A percentile compares a stretch with the other conserved stretches of the same genome.
Conservation (phyloP, 2,329 filamentous ascomycete genomes). For the Paracamarosporium sp. region DNA sequence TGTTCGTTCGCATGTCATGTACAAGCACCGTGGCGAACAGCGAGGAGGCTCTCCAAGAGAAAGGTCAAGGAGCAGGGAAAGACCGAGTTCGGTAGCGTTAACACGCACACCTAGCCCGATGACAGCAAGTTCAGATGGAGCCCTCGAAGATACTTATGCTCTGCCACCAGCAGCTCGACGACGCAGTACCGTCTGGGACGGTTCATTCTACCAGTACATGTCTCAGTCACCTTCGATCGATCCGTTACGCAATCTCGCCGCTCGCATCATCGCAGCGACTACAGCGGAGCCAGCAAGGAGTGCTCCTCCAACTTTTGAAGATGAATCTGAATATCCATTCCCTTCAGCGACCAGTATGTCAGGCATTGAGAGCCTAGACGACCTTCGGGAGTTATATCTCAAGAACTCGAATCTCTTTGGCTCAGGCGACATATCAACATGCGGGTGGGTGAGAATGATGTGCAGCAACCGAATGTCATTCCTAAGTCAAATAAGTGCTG, state of each 20-base stretch:
- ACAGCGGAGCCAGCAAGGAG: constrained; percentile 28
- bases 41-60: constrained; percentile 22
- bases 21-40: constrained; percentile 37
- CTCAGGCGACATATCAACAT: constrained; percentile 20
- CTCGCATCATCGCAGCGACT: constrained; percentile 31
- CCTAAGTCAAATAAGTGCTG: constrained; percentile 41
- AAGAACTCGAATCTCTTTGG: constrained; percentile 24
- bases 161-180: constrained; percentile 15
- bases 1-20: constrained; percentile 47
- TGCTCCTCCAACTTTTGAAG: constrained; percentile 27
- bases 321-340: constrained; percentile 33
- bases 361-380: constrained; percentile 22
- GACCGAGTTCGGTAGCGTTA: constrained; percentile 11
- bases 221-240: constrained; percentile 26
- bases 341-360: constrained; percentile 7
- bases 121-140: constrained; percentile 19
- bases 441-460: constrained; percentile 34
- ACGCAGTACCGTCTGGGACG: constrained; percentile 22
- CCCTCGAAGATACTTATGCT: constrained; percentile 16
- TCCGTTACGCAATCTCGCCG: constrained; percentile 28
- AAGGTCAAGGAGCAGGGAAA: constrained; percentile 22
- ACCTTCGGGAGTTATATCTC: constrained; percentile 34
- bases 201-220: constrained; percentile 23
- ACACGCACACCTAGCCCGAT: constrained; percentile 33
- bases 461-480: constrained; percentile 39